phyloP scores from a whole-genome alignment of 768 basidiomycete species.

The Phanerochaete sordida region DNA sequence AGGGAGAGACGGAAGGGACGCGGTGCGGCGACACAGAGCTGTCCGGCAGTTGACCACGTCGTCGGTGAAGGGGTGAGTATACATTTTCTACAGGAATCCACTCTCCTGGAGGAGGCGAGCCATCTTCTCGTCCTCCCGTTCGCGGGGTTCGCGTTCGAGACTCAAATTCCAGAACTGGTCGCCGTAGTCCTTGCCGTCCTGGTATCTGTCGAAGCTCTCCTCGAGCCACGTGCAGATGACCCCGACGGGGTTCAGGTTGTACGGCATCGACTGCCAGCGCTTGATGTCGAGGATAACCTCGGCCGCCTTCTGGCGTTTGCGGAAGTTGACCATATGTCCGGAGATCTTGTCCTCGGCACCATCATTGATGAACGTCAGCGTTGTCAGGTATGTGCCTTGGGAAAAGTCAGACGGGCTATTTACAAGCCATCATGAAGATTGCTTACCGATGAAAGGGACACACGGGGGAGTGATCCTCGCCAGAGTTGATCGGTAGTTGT shows the following conservation, averaged over 20 bases:
- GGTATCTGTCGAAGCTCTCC: conserved; percentile 70
- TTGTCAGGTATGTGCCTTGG: conserved; percentile 97
- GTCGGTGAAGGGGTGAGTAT: neutral
- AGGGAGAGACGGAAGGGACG: neutral
- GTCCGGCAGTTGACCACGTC: neutral
- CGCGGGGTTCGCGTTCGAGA: conserved; percentile 86
- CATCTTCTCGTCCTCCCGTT: conserved; percentile 97
- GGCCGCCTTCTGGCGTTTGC: conserved; percentile 92
- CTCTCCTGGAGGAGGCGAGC: conserved; percentile 84
- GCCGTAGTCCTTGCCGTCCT: conserved; percentile 61
- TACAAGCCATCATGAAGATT: too few species aligned
- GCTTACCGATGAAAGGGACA: conserved; percentile 91
- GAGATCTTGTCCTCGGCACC: conserved; percentile 85
- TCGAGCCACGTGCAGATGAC: conserved; percentile 73
- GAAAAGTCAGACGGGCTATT: too few species aligned
- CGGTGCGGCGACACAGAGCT: neutral
- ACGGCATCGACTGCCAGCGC: conserved; percentile 89
- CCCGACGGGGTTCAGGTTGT: conserved; percentile 73
- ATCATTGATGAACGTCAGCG: conserved; percentile 96
- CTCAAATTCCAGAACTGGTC: conserved; percentile 85
- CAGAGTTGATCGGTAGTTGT: conserved; percentile 82
- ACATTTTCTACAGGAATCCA: conserved; percentile 60
- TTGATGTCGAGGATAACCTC: conserved; percentile 97
- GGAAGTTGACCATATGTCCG: conserved; percentile 86
- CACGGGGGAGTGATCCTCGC: conserved; percentile 86